Base-by-base conservation (phyloP, 1,284 basidiomycete genomes). In the Pseudomicrostroma phylloplanum region DNA sequence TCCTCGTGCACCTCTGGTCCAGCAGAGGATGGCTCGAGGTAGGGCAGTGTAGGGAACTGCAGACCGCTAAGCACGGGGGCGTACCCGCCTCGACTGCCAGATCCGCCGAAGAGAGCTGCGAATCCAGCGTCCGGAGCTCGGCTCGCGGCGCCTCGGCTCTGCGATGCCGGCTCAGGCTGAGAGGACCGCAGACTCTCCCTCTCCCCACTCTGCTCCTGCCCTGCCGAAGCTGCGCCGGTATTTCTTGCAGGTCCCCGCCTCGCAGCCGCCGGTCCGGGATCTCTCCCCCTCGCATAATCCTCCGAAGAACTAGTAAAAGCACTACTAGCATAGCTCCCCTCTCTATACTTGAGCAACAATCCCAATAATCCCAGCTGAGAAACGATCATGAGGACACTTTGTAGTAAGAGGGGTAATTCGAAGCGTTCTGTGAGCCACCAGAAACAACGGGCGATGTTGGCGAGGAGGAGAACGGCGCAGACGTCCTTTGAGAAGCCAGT, bases 351-450 rank as follows among this genome's bases (percentile, higher is more conserved):
- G 25, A 84, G 73, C 66, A 83, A 83, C 36, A 83, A 79, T 43
- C 81, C 80, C 48, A 84, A 80, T 19, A 84, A 78, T 15, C 76
- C 75, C 36, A 83, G 77, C 65, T 83, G 83, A 3, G 81, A 79
- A 9, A 79, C 57, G 59, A 84, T 82, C 69, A 84, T 81, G 19
- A 80, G 64, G 36, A 73, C 8, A 42, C 64, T 65, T 62, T 77
- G 77, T 15, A 72, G 54, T 36, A 75, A 51, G 2, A 61, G 53
- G 12, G 60, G 60, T 7, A 85, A 80, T 81, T 91, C 90, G 77
- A 91, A 92, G 53, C 79, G 87, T 58, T 87, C 83, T 77, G 89
- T 82, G 40, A 83, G 79, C 89, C 56, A 92, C 80, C 90, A 90
- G 82, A 91, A 91, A 80, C 67, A 69, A 25, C 56, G 62, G 8